phyloP scores from a whole-genome alignment of 352 stramenopile genomes.

The Phytophthora litchii region DNA sequence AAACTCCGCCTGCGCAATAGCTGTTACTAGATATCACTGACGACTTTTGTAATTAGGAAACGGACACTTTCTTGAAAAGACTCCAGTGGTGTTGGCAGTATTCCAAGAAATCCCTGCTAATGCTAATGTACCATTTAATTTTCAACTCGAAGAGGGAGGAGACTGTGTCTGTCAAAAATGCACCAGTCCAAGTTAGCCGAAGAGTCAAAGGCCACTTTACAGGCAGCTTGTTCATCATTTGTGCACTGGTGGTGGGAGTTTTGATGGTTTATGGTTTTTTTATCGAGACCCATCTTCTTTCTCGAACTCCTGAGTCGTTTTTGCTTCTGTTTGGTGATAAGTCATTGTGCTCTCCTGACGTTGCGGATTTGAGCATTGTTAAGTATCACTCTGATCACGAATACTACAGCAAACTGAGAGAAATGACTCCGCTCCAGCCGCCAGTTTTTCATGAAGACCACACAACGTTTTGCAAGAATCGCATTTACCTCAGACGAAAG shows the following conservation, averaged over 20 bases:
- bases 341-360: slow-evolving; percentile 10
- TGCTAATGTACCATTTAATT: background rate
- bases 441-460: slow-evolving; percentile 35
- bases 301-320: slow-evolving; percentile 1
- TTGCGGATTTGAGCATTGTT: slow-evolving; percentile 7
- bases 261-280: slow-evolving; percentile 15
- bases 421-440: slow-evolving; percentile 5
- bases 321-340: slow-evolving; percentile 11
- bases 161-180: background rate
- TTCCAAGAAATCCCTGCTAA: too few relatives aligned
- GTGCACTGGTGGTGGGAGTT: slow-evolving; percentile 11
- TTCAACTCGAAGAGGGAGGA: background rate
- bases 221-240: slow-evolving; percentile 3
- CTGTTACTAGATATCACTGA: too few relatives aligned
- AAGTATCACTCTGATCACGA: slow-evolving; percentile 24
- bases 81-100: too few relatives aligned
- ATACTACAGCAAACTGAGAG: slow-evolving; percentile 20
- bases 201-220: slow-evolving; percentile 8
- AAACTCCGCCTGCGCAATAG: too few relatives aligned
- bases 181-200: background rate
- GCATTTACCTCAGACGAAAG: slow-evolving; percentile 19
- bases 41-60: too few relatives aligned
- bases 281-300: slow-evolving; percentile 14
- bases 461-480: slow-evolving; percentile 16
- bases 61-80: background rate